Evolutionary conservation across 768 basidiomycete genomes (phyloP).

Genomic region (Coprinopsis strossmayeri): DNA sequence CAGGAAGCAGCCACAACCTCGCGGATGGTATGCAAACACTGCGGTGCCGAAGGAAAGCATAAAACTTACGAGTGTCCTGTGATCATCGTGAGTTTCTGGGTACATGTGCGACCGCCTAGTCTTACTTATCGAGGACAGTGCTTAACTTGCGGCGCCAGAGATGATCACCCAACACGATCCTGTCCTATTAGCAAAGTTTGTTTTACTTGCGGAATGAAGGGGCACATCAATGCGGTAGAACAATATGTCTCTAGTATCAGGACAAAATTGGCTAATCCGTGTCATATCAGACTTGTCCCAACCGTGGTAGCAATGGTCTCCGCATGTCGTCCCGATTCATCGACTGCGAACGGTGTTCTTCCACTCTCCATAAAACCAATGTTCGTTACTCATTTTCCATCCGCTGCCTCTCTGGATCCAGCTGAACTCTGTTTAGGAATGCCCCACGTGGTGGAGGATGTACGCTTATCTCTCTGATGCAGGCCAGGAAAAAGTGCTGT

Average conservation of each 20-base stretch:
- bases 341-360: conserved; percentile 68
- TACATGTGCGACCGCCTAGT: too few relatives aligned
- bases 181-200: conserved; percentile 81
- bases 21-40: conserved; percentile 66
- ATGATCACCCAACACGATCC: conserved; percentile 71
- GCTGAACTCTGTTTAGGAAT: conserved; percentile 46
- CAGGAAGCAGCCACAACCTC: conserved; percentile 35
- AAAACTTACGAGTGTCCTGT: conserved; percentile 63
- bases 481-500: conserved; percentile 39
- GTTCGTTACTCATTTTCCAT: conserved; percentile 41
- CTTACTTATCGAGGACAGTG: too few relatives aligned
- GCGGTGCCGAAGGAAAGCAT: conserved; percentile 70
- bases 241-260: neutral
- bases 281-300: conserved; percentile 57
- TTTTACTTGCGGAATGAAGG: conserved; percentile 78
- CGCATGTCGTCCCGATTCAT: conserved; percentile 24
- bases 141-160: conserved; percentile 70
- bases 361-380: conserved; percentile 54
- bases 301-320: conserved; percentile 31
- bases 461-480: conserved; percentile 64
- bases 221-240: conserved; percentile 62
- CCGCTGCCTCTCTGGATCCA: neutral
- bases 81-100: conserved; percentile 64
- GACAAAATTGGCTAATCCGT: conserved; percentile 1
- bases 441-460: conserved; percentile 75